These are phyloP conservation scores for Neofusicoccum sp. DNA, from an alignment of 2,329 filamentous ascomycete genomes.

Conservation along the genomic window DNA sequence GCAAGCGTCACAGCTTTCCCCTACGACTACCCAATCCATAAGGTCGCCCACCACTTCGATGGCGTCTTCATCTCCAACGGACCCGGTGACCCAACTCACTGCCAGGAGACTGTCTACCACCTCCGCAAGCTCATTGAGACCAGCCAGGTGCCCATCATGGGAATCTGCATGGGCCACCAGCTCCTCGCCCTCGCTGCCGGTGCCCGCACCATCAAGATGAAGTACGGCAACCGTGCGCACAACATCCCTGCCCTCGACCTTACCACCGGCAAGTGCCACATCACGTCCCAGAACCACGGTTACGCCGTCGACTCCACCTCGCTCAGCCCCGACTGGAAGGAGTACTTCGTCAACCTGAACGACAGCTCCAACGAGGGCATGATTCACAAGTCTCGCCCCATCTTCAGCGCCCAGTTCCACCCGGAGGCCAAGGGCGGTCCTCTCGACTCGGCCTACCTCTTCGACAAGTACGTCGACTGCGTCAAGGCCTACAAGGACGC, in stretches of 20 bases:
- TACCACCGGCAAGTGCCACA: constrained; percentile 96
- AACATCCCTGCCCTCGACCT: constrained; percentile 96
- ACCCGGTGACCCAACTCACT: constrained; percentile 96
- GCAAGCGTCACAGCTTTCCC: constrained; percentile 94
- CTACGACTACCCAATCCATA: constrained; percentile 96
- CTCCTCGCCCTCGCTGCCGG: constrained; percentile 87
- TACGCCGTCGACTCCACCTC: constrained; percentile 90
- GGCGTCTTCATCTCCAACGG: constrained; percentile 99
- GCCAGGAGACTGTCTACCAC: constrained; percentile 91
- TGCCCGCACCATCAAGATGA: constrained; percentile 91
- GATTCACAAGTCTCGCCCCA: constrained; percentile 93
- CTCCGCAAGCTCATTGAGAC: constrained; percentile 87
- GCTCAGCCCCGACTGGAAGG: constrained; percentile 85
- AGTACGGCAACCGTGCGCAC: constrained; percentile 98
- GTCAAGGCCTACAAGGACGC: constrained; percentile 87
- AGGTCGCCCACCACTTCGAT: constrained; percentile 96
- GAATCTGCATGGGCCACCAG: constrained; percentile 97
- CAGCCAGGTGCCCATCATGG: constrained; percentile 91
- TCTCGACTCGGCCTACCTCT: constrained; percentile 92
- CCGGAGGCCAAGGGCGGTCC: constrained; percentile 97
- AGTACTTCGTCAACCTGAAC: constrained; percentile 98
- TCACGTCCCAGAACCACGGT: constrained; percentile 97
- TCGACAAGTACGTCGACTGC: constrained; percentile 93
- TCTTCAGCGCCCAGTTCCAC: constrained; percentile 99
- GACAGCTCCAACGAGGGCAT: constrained; percentile 97